These are phyloP conservation scores for Plasmodium gonderi DNA, from an alignment of 169 alveolate species.

Conservation along the genomic window DNA sequence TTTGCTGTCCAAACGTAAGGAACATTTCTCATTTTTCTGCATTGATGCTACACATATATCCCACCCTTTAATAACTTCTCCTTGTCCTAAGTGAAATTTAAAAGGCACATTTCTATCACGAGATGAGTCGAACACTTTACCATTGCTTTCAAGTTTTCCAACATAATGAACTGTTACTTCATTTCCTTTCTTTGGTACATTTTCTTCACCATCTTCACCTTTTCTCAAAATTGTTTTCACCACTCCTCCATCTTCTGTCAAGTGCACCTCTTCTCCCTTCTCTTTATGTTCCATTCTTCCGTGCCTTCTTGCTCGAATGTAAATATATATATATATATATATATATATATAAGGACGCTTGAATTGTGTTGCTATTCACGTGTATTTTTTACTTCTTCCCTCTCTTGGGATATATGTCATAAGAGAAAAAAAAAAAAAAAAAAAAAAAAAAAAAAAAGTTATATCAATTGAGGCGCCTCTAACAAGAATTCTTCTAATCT, in stretches of 20 bases:
- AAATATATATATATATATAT: too few relatives aligned
- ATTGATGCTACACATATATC: conserved; percentile 84
- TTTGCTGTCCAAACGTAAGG: conserved; percentile 49
- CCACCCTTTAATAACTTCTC: conserved; percentile 88
- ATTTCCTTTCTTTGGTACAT: conserved; percentile 85
- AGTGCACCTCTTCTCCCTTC: conserved; percentile 15
- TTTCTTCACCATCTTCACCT: conserved; percentile 74
- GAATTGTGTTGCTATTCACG: too few relatives aligned
- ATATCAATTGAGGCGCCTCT: too few relatives aligned
- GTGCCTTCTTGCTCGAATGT: too few relatives aligned
- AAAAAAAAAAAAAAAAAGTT: background rate
- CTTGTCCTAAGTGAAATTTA: conserved; percentile 85
- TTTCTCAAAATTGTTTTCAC: conserved; percentile 49
- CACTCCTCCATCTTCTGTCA: conserved; percentile 75
- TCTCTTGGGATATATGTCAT: too few relatives aligned
- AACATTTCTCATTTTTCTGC: conserved; percentile 80
- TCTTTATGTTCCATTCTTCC: background rate
- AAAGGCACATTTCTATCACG: conserved; percentile 84
- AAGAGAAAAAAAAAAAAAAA: conserved; percentile 2
- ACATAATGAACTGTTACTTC: conserved; percentile 89
- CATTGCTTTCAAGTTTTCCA: conserved; percentile 84
- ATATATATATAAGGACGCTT: too few relatives aligned
- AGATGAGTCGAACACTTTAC: conserved; percentile 88
- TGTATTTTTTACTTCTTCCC: too few relatives aligned
- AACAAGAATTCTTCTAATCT: too few relatives aligned